Evolutionary conservation across 371 early-diverging fungal genomes (phyloP).

Genomic region (Capillidium heterosporum): DNA sequence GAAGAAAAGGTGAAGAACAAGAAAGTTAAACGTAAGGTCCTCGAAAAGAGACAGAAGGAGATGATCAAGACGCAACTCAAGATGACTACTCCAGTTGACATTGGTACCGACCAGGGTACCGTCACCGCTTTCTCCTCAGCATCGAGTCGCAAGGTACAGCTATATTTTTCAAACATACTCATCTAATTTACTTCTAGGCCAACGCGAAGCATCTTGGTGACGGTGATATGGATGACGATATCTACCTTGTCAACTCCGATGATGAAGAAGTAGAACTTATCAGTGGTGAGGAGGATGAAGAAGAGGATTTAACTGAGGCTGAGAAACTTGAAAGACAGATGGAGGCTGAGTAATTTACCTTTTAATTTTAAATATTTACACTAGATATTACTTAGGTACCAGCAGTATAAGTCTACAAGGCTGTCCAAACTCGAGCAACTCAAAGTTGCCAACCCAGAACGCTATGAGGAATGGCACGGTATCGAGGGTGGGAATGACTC

Average conservation of each 20-base stretch:
- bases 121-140: conserved; percentile 12
- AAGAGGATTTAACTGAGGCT: conserved; percentile 17
- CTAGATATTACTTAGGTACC: not conserved
- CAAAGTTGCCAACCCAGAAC: not conserved
- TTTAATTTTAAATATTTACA: not conserved
- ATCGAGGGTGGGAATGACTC: conserved; percentile 12
- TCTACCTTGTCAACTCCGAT: conserved; percentile 12
- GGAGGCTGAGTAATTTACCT: not conserved
- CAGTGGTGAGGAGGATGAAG: conserved; percentile 15
- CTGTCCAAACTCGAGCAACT: not conserved
- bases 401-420: not conserved
- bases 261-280: conserved; percentile 33
- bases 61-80: conserved; percentile 74
- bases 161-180: too few relatives aligned
- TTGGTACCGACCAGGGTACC: conserved; percentile 52
- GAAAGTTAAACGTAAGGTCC: conserved; percentile 34
- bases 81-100: conserved; percentile 80
- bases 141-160: too few relatives aligned
- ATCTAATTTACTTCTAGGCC: too few relatives aligned
- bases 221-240: conserved; percentile 16
- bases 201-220: too few relatives aligned
- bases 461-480: conserved; percentile 4
- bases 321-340: conserved; percentile 14
- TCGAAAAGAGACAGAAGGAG: conserved; percentile 64
- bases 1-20: conserved; percentile 35